Base-by-base conservation (phyloP, 257 asterid genomes). In the Perilla frutescens region DNA sequence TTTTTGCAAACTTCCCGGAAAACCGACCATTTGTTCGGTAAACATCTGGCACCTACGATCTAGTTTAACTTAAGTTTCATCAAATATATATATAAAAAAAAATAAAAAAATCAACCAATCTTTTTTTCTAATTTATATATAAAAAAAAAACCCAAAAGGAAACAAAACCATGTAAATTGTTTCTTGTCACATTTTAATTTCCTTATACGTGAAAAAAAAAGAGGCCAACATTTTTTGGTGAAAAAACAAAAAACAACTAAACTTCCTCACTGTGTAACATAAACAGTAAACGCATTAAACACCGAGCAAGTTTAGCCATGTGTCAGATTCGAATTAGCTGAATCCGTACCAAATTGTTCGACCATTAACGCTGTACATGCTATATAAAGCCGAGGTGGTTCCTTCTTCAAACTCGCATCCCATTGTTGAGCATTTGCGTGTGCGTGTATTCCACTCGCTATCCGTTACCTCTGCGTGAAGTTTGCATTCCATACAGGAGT, bases 401-500 rank as follows among this genome's bases (percentile, higher is more conserved):
- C n/a, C 79, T 0, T 60, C 79, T 50, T 29, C 81, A 12, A 74
- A 58, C 68, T 77, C 78, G 9, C 80, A 58, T 26, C 34, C 11
- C 75, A 68, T 64, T 31, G 70, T 47, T 60, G 67, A 53, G 10
- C 79, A 37, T 45, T 41, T 44, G 53, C 36, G 43, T 43, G 51
- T 6, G 68, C 78, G 49, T 72, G 79, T 50, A 34, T 70, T 67
- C 48, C 78, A 56, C 71, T 8, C 50, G 62, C 72, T 56, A 14
- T 50, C 60, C 34, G 66, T 44, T 40, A 26, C 8, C 64, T 58
- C 82, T 79, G 53, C 72, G 61, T 40, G 86, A 86, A 79, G 83
- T 65, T 80, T 62, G 83, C 84, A 83, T 80, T 80, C 77, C 80
- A 51, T 68, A 43, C 69, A 67, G 82, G 82, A 81, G 49, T 76